These are phyloP conservation scores for Mycena latifolia DNA, from an alignment of 768 basidiomycete species.

Conservation along the genomic window DNA sequence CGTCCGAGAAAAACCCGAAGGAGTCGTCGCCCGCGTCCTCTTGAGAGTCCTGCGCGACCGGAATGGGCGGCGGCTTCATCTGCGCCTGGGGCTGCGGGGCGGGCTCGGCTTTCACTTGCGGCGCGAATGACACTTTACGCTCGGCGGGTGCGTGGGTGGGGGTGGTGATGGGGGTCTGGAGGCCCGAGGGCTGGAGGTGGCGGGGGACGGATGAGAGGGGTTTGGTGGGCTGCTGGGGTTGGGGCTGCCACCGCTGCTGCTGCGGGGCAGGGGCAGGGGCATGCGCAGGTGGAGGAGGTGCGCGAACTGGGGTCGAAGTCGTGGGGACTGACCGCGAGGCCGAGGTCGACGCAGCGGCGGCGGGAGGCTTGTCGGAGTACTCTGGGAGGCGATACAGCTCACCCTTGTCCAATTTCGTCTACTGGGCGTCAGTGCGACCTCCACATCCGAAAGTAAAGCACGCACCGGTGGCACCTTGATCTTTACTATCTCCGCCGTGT, in stretches of 20 bases:
- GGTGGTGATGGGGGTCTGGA: conserved; percentile 34
- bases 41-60: no score
- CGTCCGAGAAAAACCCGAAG: conserved; percentile 75
- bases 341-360: conserved; percentile 6
- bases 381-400: conserved; percentile 66
- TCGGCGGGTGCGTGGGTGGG: conserved; percentile 20
- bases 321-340: neutral
- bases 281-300: neutral
- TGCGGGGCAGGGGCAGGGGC: conserved; percentile 18
- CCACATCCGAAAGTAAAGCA: conserved; percentile 32
- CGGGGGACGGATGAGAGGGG: conserved; percentile 29
- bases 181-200: conserved; percentile 30
- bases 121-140: conserved; percentile 32
- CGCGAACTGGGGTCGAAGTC: conserved; percentile 20
- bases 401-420: conserved; percentile 79
- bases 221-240: conserved; percentile 19
- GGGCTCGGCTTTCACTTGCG: conserved; percentile 15
- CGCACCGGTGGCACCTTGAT: conserved; percentile 87
- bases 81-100: conserved; percentile 11
- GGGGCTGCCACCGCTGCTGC: conserved; percentile 29
- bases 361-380: conserved; percentile 18
- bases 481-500: conserved; percentile 86
- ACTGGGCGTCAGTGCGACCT: neutral
- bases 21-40: conserved; percentile 49
- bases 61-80: conserved; percentile 21